Percentiles rank a stretch among this genome's conserved stretches.
Evolutionary conservation across 2,329 filamentous ascomycete genomes (phyloP).

Genomic region (Orbilia quercus): DNA sequence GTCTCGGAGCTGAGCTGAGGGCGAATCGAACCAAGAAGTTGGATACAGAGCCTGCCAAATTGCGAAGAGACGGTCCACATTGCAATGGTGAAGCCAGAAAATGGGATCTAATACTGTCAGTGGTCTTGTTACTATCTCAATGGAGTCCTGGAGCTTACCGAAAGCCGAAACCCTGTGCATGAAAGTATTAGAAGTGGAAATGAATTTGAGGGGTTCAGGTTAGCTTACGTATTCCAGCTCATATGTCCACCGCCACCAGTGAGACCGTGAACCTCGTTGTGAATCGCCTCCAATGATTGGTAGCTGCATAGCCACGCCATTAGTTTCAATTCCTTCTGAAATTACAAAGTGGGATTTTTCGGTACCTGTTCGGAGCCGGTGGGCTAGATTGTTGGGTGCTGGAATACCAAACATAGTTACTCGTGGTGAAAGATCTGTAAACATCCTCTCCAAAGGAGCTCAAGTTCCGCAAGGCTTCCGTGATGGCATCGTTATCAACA

Average conservation of each 20-base stretch:
- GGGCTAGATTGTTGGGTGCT: slow-evolving; percentile 44
- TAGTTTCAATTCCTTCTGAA: neutral
- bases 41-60: slow-evolving; percentile 64
- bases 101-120: slow-evolving; percentile 60
- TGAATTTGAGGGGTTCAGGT: slow-evolving; percentile 65
- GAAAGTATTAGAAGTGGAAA: slow-evolving; percentile 56
- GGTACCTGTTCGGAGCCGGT: slow-evolving; percentile 43
- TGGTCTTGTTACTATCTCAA: slow-evolving; percentile 7
- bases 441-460: slow-evolving; percentile 53
- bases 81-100: slow-evolving; percentile 67
- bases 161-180: slow-evolving; percentile 38
- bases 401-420: slow-evolving; percentile 43
- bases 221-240: slow-evolving; percentile 65
- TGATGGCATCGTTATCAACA: slow-evolving; percentile 62
- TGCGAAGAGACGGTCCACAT: slow-evolving; percentile 72
- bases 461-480: slow-evolving; percentile 41
- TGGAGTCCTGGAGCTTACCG: slow-evolving; percentile 20
- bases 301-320: slow-evolving; percentile 49
- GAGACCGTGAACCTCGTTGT: slow-evolving; percentile 71
- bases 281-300: slow-evolving; percentile 72
- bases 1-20: slow-evolving; percentile 30
- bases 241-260: slow-evolving; percentile 60
- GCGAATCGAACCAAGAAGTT: slow-evolving; percentile 33
- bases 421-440: slow-evolving; percentile 48
- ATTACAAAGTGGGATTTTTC: neutral